A percentile compares a stretch with the other conserved stretches of the same genome.
phyloP scores from a whole-genome alignment of 208 protist genomes.

The Wallacemonas rigidus region DNA sequence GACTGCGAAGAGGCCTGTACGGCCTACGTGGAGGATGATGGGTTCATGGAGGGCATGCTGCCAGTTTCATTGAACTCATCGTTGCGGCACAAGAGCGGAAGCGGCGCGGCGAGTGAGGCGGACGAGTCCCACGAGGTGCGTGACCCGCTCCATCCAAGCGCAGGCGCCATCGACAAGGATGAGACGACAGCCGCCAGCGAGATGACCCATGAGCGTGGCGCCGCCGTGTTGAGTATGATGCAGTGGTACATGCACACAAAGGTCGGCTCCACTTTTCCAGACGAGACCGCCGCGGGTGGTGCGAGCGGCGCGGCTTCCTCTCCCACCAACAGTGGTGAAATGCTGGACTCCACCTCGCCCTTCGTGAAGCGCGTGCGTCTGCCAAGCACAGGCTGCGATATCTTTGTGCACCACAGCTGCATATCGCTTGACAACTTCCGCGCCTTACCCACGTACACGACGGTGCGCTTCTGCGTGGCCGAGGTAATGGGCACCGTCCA shows the following conservation, averaged over 20 bases:
- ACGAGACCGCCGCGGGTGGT: background rate
- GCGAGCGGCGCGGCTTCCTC: too few species aligned
- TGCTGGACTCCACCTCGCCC: background rate
- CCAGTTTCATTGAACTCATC: background rate
- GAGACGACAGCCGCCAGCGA: background rate
- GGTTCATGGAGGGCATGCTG: conserved; percentile 5
- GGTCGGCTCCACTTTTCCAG: background rate
- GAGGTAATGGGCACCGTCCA: conserved; percentile 57
- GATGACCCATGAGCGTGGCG: conserved; percentile 26
- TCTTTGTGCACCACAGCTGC: conserved; percentile 42
- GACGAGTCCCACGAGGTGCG: too few species aligned
- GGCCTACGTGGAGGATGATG: conserved; percentile 17
- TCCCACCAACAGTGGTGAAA: background rate
- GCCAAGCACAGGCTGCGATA: conserved; percentile 17
- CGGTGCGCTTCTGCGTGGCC: conserved; percentile 41
- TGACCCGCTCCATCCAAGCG: too few species aligned
- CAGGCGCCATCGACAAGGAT: background rate
- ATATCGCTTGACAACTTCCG: conserved; percentile 35
- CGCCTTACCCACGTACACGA: conserved; percentile 19
- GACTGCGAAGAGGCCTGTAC: conserved; percentile 29
- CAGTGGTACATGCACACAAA: conserved; percentile 39
- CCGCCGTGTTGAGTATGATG: conserved; percentile 41
- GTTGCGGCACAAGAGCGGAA: background rate
- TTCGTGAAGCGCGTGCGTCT: conserved; percentile 6
- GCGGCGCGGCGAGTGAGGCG: background rate